Evolutionary conservation across 2,329 filamentous ascomycete genomes (phyloP), one percentile per base, ranked within the genome.

Genomic region (Celoporthe dispersa): DNA sequence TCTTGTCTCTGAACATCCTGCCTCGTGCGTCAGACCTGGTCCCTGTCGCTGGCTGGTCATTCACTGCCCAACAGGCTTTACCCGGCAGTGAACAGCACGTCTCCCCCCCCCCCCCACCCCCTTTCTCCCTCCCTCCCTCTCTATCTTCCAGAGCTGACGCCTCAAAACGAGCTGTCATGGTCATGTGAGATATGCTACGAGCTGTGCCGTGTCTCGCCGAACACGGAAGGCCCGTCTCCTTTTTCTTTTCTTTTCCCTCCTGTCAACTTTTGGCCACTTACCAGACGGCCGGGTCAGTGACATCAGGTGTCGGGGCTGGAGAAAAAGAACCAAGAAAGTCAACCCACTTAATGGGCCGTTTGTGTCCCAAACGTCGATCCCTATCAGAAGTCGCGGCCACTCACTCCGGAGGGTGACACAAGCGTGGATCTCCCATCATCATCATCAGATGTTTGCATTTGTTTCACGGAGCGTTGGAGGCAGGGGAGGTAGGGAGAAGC

Each of bases 401-500:
- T 68, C 57, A 64, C 57, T 63, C 68, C 65, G 70, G 55, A 68
- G 39, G 64, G 70, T 72, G 35, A 35, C 62, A 72, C 69, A 68
- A 63, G 48, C 66, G 70, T 70, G 70, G 68, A 65, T 70, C 65
- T 48, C 51, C 31, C 57, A 14, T 48, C 12, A 41, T 41, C 37
- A 41, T 41, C 44, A 9, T 60, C 67, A 64, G 67, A 55, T 62
- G 62, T 70, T 70, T 64, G 31, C 31, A 39, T 64, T 63, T 57
- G 69, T 64, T 53, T 65, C 63, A 70, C 70, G 64, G 55, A 72
- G 65, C 65, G 25, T 37, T 57, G 44, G 59, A 41, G 14, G 37
- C 70, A 72, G 53, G 70, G 70, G 59, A 62, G 22, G 12, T 16
- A 22, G 53, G 35, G 35, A 8, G 35, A 3, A 68, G 57, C 28